These are phyloP conservation scores for Bipolaris oryzae DNA, from an alignment of 2,329 filamentous ascomycete species.

Conservation along the genomic window DNA sequence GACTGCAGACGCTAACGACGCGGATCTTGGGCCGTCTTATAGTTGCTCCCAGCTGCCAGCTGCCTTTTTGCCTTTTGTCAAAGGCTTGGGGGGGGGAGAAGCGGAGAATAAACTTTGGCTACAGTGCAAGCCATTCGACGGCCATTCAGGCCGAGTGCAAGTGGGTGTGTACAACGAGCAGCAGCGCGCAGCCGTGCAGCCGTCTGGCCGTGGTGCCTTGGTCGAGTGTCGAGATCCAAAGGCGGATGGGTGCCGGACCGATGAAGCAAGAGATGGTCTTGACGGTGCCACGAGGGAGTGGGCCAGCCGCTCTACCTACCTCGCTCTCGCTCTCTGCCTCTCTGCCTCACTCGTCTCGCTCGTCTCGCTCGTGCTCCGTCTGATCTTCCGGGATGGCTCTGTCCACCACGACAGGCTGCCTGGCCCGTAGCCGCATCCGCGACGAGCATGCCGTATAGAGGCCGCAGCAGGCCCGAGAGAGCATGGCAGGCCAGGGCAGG, in stretches of 20 bases:
- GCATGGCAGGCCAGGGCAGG: background rate
- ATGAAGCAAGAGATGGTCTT: slow-evolving; percentile 45
- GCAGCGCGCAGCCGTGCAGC: slow-evolving; percentile 30
- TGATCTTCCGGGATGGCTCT: slow-evolving; percentile 26
- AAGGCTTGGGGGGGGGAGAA: slow-evolving; percentile 21
- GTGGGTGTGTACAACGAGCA: slow-evolving; percentile 37
- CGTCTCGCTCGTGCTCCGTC: no score
- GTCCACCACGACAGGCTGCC: slow-evolving; percentile 50
- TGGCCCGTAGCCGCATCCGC: slow-evolving; percentile 52
- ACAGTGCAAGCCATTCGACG: slow-evolving; percentile 27
- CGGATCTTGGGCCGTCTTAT: slow-evolving; percentile 46
- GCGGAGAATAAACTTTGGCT: slow-evolving; percentile 33
- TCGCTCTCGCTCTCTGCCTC: no score
- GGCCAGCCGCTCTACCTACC: slow-evolving; percentile 21
- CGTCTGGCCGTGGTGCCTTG: slow-evolving; percentile 29
- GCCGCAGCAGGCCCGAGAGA: slow-evolving; percentile 43
- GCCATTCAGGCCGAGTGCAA: background rate
- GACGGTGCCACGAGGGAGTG: slow-evolving; percentile 36
- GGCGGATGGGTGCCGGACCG: slow-evolving; percentile 37
- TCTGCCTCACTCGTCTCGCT: no score
- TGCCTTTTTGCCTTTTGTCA: slow-evolving; percentile 19
- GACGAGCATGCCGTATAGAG: slow-evolving; percentile 46
- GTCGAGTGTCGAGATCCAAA: slow-evolving; percentile 34
- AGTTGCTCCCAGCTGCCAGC: no score
- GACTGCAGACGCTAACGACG: slow-evolving; percentile 34